These are phyloP conservation scores for Solanum sitiens DNA, from an alignment of 257 asterid genomes.

Conservation along the genomic window DNA sequence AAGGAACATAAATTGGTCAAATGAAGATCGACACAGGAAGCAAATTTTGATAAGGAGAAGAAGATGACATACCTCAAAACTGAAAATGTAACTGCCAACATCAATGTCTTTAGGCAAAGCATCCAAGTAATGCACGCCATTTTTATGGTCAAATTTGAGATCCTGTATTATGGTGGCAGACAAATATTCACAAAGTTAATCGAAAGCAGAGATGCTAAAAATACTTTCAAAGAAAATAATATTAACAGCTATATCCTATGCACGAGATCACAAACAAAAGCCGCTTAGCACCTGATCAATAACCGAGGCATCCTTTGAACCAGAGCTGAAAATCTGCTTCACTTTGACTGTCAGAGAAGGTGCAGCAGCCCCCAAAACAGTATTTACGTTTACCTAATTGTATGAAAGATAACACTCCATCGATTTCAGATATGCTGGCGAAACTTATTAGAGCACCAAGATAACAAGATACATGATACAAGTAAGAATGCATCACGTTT, in stretches of 20 bases:
- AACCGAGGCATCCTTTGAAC: conserved; percentile 76
- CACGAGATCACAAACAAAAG: conserved; percentile 1
- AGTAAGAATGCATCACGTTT: background rate
- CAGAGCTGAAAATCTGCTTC: conserved; percentile 70
- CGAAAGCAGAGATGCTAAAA: background rate
- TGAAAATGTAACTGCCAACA: conserved; percentile 63
- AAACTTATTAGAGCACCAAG: background rate
- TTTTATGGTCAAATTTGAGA: conserved; percentile 55
- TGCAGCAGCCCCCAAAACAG: conserved; percentile 74
- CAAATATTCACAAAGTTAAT: background rate
- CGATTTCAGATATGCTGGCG: background rate
- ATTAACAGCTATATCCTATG: background rate
- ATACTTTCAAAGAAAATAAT: background rate
- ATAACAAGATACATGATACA: background rate
- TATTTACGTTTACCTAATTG: conserved; percentile 62
- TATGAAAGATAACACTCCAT: background rate
- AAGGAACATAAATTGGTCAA: background rate
- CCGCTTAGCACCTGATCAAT: conserved; percentile 57
- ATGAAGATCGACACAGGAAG: background rate
- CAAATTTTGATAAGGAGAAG: background rate
- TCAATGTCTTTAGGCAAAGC: conserved; percentile 50
- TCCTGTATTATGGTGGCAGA: conserved; percentile 39
- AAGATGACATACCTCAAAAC: conserved; percentile 60
- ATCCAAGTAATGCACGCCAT: conserved; percentile 59
- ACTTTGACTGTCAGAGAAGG: conserved; percentile 78